Base-by-base conservation (phyloP, 352 stramenopile genomes). In the Pythium volutum region DNA sequence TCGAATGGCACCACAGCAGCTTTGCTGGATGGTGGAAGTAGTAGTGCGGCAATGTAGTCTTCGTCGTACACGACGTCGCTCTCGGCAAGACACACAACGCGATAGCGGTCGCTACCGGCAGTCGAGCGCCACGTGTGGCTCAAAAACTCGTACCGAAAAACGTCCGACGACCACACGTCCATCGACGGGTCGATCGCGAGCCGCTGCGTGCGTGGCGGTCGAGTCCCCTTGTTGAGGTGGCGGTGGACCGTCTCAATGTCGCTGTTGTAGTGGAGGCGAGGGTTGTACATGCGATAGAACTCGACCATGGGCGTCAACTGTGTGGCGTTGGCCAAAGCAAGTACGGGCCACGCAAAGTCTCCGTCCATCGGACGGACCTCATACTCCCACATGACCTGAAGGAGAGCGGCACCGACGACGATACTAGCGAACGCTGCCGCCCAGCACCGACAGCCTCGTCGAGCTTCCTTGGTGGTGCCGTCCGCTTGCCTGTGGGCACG, bases 91-190 rank as follows among this genome's bases (percentile, higher is more conserved):
- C 53, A 59, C 2, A 59, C 23, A 18, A 59, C 8, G 26, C 29
- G 53, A 20, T 49, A 56, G 27, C 14, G 33, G 14, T 11, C 16
- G 25, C 23, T 9, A 16, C 10, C 50, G 6, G 15, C 25, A 8
- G 36, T 42, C 29, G 26, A 27, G 3, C 29, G 38, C 53, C 53
- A 59, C 18, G 27, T 41, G 20, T 34, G 53, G 0, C 10, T 23
- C n/a, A 59, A 25, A 36, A 59, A 59, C 53, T 59, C 53, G 39
- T 59, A 59, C 12, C 53, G 53, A 26, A 59, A 50, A 9, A 59
- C 53, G 18, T 59, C 53, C 22, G 53, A 59, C 38, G 53, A 16
- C 53, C 53, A 59, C n/a, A 49, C 53, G 53, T 51, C 53, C 36
- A 59, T 39, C 5, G 38, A 25, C 5, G 41, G 53, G 9, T 49